Evolutionary conservation across 1,139 yeast species (phyloP), one percentile per base, ranked within the genome.

Genomic region (Pneumocystis oryctolagi): DNA sequence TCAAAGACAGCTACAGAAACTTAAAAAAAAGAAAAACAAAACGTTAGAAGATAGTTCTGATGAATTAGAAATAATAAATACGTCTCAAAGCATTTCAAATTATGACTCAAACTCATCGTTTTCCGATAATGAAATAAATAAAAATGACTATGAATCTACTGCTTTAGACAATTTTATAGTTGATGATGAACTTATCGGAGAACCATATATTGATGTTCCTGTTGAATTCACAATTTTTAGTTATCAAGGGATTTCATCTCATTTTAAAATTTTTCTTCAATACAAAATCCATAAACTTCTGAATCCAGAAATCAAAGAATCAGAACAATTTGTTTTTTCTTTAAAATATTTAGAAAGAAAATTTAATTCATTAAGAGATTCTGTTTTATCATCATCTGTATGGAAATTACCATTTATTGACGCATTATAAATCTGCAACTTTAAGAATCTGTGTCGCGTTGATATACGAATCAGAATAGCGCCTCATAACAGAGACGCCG

Each of bases 391-490:
- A 18, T 57, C 59, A 30, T 35, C 59, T 4, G 59, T n/a, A 35
- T 57, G 59, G 59, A 57, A 57, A 12, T 14, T 4, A 18, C 40
- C 40, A 9, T 57, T 57, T 57, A 20, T 39, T 30, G 25, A 35
- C 20, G 16, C 18, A 25, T 20, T 57, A 20, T 20, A 87, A 82
- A 63, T 88, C 87, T 42, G 96, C 96, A 37, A 89, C 84, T 73
- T 88, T 89, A 66, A 90, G 78, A 35, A 90, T 85, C 72, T 90
- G 97, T 1, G 97, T 89, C 16, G 96, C 95, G 73, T 92, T 90
- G 68, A 92, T 82, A 82, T 89, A 87, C 30, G 90, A 84, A 73
- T 92, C 97, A 63, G 79, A 74, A 42, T 79, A 76, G 62, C 97
- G 79, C 69, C 96, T 79, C 96, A 90, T 90, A 32, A 87, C 85